These are phyloP conservation scores for Pilatotrama ljubarskyi DNA, from an alignment of 768 basidiomycete species.

Conservation along the genomic window DNA sequence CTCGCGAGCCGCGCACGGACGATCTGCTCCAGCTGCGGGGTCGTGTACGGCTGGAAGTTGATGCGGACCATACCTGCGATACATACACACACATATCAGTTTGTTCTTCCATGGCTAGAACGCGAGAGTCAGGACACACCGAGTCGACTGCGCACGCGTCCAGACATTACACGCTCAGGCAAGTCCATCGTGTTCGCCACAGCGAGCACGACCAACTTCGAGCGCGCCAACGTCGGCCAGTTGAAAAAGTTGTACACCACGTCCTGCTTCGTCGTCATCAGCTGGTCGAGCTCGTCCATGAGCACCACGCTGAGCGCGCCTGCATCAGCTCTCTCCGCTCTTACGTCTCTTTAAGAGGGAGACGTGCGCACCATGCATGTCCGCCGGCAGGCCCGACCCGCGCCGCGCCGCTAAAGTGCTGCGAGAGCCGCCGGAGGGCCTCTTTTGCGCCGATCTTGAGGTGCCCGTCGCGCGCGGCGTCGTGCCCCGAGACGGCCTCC, in stretches of 20 bases:
- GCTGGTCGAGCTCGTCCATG: slow-evolving; percentile 98
- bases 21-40: slow-evolving; percentile 77
- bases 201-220: slow-evolving; percentile 91
- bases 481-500: slow-evolving; percentile 88
- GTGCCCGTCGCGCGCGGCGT: slow-evolving; percentile 60
- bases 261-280: slow-evolving; percentile 94
- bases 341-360: too few species aligned
- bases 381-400: slow-evolving; percentile 66
- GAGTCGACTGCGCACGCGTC: slow-evolving; percentile 88
- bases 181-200: slow-evolving; percentile 99
- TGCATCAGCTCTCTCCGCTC: too few species aligned
- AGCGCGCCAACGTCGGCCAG: slow-evolving; percentile 90
- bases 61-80: slow-evolving; percentile 80
- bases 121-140: slow-evolving; percentile 48
- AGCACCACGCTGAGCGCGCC: slow-evolving; percentile 84
- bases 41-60: slow-evolving; percentile 89
- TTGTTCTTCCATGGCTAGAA: neutral
- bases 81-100: neutral
- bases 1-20: slow-evolving; percentile 77
- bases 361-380: slow-evolving; percentile 90
- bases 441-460: slow-evolving; percentile 75
- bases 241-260: slow-evolving; percentile 99
- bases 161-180: slow-evolving; percentile 90
- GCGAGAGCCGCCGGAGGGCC: slow-evolving; percentile 74
- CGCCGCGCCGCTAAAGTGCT: slow-evolving; percentile 70